Evolutionary conservation across 345 rosid species (phyloP).

Genomic region (Orychophragmus violaceus): DNA sequence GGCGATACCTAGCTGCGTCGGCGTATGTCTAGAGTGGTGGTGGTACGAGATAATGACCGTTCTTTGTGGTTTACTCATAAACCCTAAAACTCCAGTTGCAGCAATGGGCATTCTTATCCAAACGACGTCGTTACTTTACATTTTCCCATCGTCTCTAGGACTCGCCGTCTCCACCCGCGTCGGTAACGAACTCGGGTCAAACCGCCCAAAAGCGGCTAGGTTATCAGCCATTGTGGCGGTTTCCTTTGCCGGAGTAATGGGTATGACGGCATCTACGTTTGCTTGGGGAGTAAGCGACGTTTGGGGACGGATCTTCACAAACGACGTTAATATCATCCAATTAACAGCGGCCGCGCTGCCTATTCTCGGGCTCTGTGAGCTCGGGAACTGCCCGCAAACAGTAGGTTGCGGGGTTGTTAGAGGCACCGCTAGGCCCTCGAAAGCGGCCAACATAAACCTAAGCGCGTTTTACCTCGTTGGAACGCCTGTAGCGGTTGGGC

Average conservation of each 20-base stretch:
- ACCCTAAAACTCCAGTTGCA: conserved; percentile 73
- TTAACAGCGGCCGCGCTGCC: conserved; percentile 75
- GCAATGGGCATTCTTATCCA: conserved; percentile 92
- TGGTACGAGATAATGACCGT: conserved; percentile 93
- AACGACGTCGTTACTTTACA: conserved; percentile 82
- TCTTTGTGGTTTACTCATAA: conserved; percentile 61
- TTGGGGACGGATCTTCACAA: conserved; percentile 81
- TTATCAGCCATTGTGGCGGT: conserved; percentile 69
- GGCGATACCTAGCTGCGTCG: conserved; percentile 81
- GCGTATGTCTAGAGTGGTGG: conserved; percentile 92
- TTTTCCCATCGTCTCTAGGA: conserved; percentile 83
- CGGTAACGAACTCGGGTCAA: conserved; percentile 88
- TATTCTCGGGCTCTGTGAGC: conserved; percentile 78
- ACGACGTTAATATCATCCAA: conserved; percentile 50
- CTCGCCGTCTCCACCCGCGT: conserved; percentile 86
- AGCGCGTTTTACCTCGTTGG: conserved; percentile 91
- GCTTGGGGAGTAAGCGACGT: conserved; percentile 56
- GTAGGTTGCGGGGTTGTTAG: conserved; percentile 87
- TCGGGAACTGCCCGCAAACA: conserved; percentile 92
- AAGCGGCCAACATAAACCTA: conserved; percentile 80
- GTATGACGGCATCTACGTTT: conserved; percentile 59
- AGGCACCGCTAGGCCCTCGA: conserved; percentile 80
- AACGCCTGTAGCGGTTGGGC: conserved; percentile 79
- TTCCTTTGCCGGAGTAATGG: conserved; percentile 54
- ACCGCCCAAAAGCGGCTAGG: conserved; percentile 49